Evolutionary conservation across 2,329 filamentous ascomycete genomes (phyloP), one percentile per base, ranked within the genome.

Genomic region (Aspergillus pseudoviridinutans): DNA sequence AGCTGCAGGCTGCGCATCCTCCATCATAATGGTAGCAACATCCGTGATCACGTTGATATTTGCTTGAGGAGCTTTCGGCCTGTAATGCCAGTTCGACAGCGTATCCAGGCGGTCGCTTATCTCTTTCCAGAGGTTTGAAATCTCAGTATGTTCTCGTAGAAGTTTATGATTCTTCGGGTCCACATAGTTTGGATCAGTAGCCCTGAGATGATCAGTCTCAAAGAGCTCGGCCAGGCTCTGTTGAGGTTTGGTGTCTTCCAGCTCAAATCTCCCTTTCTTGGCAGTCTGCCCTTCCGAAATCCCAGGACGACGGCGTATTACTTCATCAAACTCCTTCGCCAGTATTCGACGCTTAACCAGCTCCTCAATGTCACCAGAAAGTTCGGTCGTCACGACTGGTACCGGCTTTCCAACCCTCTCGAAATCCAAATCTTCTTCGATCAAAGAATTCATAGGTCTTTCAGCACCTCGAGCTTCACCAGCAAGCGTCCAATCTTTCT

Each of bases 361-460:
- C 35, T 90, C 88, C 75, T 99, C 94, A 57, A 99, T 95, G 66
- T 87, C 87, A 73, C 97, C 92, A 54, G 87, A 95, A 44, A 95
- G 82, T 73, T 97, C 92, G 46, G 90, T 88, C 0, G 94, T 97
- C 71, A 97, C 92, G 59, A 97, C 90, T 1, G 93, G 91, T 0
- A 97, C 89, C 0, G 94, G 93, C 74, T 97, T 99, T 69, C 94
- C 94, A 24, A 91, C 86, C 67, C 95, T 87, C 76, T 99, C 94
- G 70, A 97, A 99, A 64, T 97, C 93, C 27, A 99, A 83, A 67
- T 97, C 92, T 76, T 97, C 87, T 71, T 97, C 92, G 1, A 99
- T 84, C 2, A 99, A 83, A 0, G 93, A 97, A 78, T 99, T 97
- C 54, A 91, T 72, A 0, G 94, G 94, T 38, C 94, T 85, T 64